A percentile compares a stretch with the other conserved stretches of the same genome.
These are phyloP conservation scores for Melampsora larici-populina DNA, from an alignment of 1,284 basidiomycete species.

Conservation along the genomic window DNA sequence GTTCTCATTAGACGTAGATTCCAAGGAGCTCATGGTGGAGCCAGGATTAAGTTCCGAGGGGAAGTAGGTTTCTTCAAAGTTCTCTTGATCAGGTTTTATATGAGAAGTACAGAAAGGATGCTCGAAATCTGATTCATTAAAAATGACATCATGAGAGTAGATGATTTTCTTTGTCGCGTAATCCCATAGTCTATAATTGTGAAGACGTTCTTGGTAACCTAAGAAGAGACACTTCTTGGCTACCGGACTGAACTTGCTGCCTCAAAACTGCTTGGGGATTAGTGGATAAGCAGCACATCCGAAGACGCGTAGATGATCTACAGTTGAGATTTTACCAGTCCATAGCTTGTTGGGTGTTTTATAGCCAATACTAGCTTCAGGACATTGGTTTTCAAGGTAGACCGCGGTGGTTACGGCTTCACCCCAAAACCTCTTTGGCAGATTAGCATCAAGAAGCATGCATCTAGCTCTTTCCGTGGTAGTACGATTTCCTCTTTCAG, in stretches of 20 bases:
- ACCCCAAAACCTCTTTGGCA: slow-evolving; percentile 53
- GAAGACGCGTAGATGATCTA: background rate
- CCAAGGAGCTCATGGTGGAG: too few relatives aligned
- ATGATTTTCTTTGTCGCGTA: background rate
- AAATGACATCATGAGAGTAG: background rate
- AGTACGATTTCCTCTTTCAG: slow-evolving; percentile 51
- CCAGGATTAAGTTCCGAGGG: too few relatives aligned
- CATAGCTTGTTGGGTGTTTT: background rate
- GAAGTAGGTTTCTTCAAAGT: background rate
- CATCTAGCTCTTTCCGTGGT: slow-evolving; percentile 49
- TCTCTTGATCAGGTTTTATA: background rate
- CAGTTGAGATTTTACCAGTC: background rate
- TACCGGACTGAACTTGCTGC: too few relatives aligned
- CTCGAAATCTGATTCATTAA: background rate
- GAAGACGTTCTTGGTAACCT: background rate
- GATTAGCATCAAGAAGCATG: slow-evolving; percentile 49
- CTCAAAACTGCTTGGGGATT: too few relatives aligned
- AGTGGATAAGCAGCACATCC: background rate
- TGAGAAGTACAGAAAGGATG: background rate
- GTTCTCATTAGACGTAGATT: too few relatives aligned
- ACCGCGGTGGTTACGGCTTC: slow-evolving; percentile 51
- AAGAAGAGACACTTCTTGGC: background rate
- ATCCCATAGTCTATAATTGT: background rate
- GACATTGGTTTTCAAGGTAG: slow-evolving; percentile 54
- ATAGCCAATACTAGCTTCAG: too few relatives aligned